phyloP scores from a whole-genome alignment of 768 basidiomycete species.

The Trametes sanguinea region DNA sequence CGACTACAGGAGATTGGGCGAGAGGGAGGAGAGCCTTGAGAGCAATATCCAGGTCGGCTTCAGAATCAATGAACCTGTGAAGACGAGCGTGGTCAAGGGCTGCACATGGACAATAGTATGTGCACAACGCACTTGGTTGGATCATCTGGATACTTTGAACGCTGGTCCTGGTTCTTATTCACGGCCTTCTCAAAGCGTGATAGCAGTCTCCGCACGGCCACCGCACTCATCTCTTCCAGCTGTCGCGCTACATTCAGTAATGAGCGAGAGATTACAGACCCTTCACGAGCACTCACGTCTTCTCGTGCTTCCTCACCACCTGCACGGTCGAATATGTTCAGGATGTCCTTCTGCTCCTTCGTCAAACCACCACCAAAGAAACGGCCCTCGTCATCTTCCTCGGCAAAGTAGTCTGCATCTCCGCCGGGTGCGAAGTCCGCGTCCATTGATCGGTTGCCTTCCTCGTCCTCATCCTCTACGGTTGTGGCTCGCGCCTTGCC shows the following conservation, averaged over 20 bases:
- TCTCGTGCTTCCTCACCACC: conserved; percentile 63
- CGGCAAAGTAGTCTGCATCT: conserved; percentile 87
- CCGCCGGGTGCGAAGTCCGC: conserved; percentile 76
- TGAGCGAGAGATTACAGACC: conserved; percentile 8
- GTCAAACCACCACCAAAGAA: conserved; percentile 96
- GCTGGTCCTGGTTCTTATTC: conserved; percentile 93
- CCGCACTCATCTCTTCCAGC: conserved; percentile 69
- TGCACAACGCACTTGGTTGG: conserved; percentile 72
- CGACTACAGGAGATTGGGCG: conserved; percentile 77
- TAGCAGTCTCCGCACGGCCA: conserved; percentile 71
- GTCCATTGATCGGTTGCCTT: conserved; percentile 33
- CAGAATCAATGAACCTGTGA: conserved; percentile 94
- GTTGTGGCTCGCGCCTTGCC: conserved; percentile 46
- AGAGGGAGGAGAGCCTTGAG: conserved; percentile 88
- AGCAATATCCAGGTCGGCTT: conserved; percentile 88
- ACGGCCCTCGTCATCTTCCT: conserved; percentile 90
- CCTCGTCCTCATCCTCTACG: conserved; percentile 66
- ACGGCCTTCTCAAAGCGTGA: conserved; percentile 84
- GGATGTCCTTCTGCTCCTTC: conserved; percentile 89
- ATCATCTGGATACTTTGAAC: conserved; percentile 93
- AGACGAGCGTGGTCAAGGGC: conserved; percentile 8
- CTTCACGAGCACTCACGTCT: conserved; percentile 49
- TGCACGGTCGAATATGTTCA: conserved; percentile 89
- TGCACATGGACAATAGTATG: background rate
- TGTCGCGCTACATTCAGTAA: conserved; percentile 33